Base-by-base conservation (phyloP, 768 basidiomycete species). In the Gloeopeniophorella convolvens region DNA sequence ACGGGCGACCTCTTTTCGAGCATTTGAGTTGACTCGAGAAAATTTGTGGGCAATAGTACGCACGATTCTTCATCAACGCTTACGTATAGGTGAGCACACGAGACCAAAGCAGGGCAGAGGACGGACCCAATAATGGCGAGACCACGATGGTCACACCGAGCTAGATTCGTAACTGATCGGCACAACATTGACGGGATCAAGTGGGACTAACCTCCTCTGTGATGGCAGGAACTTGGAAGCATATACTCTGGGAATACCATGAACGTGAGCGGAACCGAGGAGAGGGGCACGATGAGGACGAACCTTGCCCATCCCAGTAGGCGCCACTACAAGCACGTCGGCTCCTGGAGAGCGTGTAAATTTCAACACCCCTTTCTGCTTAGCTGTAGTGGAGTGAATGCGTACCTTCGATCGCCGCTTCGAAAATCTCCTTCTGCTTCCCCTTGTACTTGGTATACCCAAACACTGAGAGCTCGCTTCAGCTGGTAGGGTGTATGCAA, bases 301-400 rank as follows among this genome's bases (percentile, higher is more conserved):
- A 26, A 83, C 89, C 76, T 92, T 92, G 28, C 89, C 90, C 85
- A 91, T 88, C 4, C 89, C 88, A 9, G 90, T 92, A 0, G 89
- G 88, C 15, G 89, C 89, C 3, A 90, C 73, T 9, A 89, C 85
- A 42, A 90, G 74, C 12, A 90, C 79, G 64, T 90, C 88, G 8
- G 66, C 67, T 4, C 84, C 87, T 87, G 48, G 5, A 31, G n/a
- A 32, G 33, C 7, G 4, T n/a, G n/a, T n/a, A 24, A 18, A 13
- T 20, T 16, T 23, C 8, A 26, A 12, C 37, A 51, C 36, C 20
- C 33, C 2, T 7, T 23, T 9, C 6, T 18, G 21, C n/a, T 23
- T 33, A 40, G 33, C 18, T 15, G 20, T 11, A 6, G 20, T 2
- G 24, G 9, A 2, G 7, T 18, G 23, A 7, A 13, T 5, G 53